These are phyloP conservation scores for Coprinopsis cinerea DNA, from an alignment of 768 basidiomycete species.

Conservation along the genomic window DNA sequence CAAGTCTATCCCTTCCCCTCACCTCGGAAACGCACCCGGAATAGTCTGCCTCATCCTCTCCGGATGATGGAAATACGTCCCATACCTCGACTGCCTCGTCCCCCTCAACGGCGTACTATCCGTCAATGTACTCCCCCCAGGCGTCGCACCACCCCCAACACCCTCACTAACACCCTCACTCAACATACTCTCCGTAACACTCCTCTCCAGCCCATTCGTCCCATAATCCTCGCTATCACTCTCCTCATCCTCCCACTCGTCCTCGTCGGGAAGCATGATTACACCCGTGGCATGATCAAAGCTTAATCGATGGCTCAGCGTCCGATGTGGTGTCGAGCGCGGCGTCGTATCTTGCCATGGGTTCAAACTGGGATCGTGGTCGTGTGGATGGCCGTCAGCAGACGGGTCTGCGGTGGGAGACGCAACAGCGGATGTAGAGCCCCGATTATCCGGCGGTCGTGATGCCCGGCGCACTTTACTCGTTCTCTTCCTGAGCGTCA, in stretches of 20 bases:
- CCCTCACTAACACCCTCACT: conserved; percentile 43
- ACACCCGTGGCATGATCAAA: conserved; percentile 86
- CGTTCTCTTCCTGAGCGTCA: conserved; percentile 73
- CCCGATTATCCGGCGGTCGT: conserved; percentile 10
- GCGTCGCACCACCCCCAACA: conserved; percentile 10
- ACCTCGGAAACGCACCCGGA: conserved; percentile 55
- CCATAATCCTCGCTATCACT: too few relatives aligned
- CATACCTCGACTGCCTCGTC: conserved; percentile 49
- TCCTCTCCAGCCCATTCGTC: conserved; percentile 22
- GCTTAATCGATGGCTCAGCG: conserved; percentile 60
- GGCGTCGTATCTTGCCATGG: conserved; percentile 79
- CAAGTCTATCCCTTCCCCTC: conserved; percentile 8
- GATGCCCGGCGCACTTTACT: conserved; percentile 38
- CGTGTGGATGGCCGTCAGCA: background rate
- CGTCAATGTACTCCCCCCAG: conserved; percentile 9
- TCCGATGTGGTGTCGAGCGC: too few relatives aligned
- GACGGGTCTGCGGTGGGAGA: background rate
- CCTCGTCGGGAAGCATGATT: conserved; percentile 79
- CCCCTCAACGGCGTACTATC: conserved; percentile 12
- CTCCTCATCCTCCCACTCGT: conserved; percentile 57
- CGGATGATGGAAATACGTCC: conserved; percentile 84
- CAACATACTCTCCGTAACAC: too few relatives aligned
- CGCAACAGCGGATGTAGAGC: too few relatives aligned
- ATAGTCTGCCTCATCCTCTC: conserved; percentile 55
- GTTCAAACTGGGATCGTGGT: conserved; percentile 26